Evolutionary conservation across 2,329 filamentous ascomycete genomes (phyloP).

Genomic region (Ophiosphaerella herpotricha): DNA sequence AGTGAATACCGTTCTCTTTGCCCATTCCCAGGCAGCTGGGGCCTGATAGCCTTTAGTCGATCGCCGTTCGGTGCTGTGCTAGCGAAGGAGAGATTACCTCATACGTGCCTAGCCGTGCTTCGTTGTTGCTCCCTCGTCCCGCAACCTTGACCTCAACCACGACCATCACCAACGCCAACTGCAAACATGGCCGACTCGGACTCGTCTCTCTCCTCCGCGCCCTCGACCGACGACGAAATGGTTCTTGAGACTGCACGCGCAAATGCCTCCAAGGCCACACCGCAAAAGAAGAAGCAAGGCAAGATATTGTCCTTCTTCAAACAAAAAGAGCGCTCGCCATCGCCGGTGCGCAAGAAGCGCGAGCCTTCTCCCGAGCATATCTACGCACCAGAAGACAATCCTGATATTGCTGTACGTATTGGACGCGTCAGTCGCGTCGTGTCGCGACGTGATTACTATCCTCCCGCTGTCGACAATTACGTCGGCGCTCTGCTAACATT

Average conservation of each 20-base stretch:
- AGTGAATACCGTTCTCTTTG: too few species aligned
- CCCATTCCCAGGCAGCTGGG: conserved; percentile 12
- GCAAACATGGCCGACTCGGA: conserved; percentile 60
- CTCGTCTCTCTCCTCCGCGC: conserved; percentile 61
- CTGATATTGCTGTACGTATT: conserved; percentile 83
- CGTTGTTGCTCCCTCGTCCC: conserved; percentile 30
- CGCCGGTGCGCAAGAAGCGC: conserved; percentile 69
- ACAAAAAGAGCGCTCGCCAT: conserved; percentile 48
- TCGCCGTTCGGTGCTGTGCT: conserved; percentile 31
- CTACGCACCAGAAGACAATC: conserved; percentile 85
- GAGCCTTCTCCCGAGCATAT: conserved; percentile 89
- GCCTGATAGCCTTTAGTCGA: conserved; percentile 14
- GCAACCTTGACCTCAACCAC: conserved; percentile 25
- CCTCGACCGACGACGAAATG: conserved; percentile 63
- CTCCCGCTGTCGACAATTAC: conserved; percentile 27
- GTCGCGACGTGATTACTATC: conserved; percentile 29
- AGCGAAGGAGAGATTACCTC: conserved; percentile 45
- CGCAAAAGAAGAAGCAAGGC: conserved; percentile 40
- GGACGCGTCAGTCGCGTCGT: conserved; percentile 46
- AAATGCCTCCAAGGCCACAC: conserved; percentile 28
- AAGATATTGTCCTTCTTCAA: conserved; percentile 47
- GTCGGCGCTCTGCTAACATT: conserved; percentile 36
- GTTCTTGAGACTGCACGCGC: conserved; percentile 28
- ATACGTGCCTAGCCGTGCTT: conserved; percentile 39
- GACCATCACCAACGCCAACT: conserved; percentile 26